phyloP scores from a whole-genome alignment of 176 grass and related monocot genomes.

The Carex cristatella region DNA sequence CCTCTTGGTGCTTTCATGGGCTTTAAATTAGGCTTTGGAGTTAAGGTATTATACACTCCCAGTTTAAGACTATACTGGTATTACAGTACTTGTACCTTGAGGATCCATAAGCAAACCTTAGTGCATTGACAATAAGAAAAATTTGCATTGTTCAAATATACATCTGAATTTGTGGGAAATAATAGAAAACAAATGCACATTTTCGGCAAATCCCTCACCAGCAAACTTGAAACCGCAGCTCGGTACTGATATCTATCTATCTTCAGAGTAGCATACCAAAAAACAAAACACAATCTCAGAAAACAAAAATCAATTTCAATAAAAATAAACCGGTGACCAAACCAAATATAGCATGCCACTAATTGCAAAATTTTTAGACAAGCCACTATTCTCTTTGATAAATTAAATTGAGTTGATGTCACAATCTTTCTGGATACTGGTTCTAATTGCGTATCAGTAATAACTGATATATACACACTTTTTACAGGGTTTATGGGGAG shows the following conservation, averaged over 20 bases:
- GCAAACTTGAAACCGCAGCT: not conserved
- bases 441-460: not conserved
- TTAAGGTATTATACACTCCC: slow-evolving; percentile 39
- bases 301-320: not conserved
- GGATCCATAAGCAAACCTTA: not conserved
- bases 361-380: not conserved
- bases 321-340: not conserved
- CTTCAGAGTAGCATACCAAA: not conserved
- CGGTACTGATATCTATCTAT: not conserved
- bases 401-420: not conserved
- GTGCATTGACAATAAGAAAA: not conserved
- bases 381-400: not conserved
- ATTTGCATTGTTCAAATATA: not conserved
- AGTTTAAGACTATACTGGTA: not conserved
- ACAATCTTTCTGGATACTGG: not conserved
- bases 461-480: not conserved
- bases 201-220: not conserved
- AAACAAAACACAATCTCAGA: not conserved
- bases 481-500: slow-evolving; percentile 77
- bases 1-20: slow-evolving; percentile 57
- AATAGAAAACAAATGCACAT: not conserved
- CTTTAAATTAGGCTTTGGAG: slow-evolving; percentile 60
- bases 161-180: not conserved
- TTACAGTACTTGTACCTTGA: not conserved
- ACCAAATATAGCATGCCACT: not conserved